Base-by-base conservation (phyloP, 345 rosid genomes). In the Brassica juncea region DNA sequence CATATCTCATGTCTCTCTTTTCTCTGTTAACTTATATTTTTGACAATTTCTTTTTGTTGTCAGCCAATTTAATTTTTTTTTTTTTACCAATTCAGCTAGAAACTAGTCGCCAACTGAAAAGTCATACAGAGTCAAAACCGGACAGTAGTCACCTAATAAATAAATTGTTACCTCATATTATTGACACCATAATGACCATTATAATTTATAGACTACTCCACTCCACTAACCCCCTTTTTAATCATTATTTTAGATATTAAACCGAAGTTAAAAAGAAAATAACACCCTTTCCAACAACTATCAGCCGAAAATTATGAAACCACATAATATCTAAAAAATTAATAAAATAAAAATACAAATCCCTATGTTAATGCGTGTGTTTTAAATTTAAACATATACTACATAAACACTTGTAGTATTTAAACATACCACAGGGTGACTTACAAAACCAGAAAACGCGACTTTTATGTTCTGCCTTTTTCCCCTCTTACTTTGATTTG, bases 391-490 rank as follows among this genome's bases (percentile, higher is more conserved):
- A 16, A 63, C 58, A 64, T 27, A 9, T 54, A 47, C 35, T 39
- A 39, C 1, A 5, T 0, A 5, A 55, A 57, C 27, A 55, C 57
- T 52, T n/a, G 21, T 42, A 66, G 19, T 78, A 78, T 72, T 57
- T 78, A 78, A 78, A 44, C 62, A 58, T 19, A 58, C 4, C 2
- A 72, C 74, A 79, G 70, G 65, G 65, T 62, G 30, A 19, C 72
- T 62, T 79, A 39, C 35, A 80, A 61, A 74, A 62, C 67, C 74
- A 74, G 68, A 52, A 34, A 4, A 66, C 42, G 28, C 60, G 11
- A 57, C 69, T 59, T 79, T 47, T 3, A 49, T 52, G 57, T 52
- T 52, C 57, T 52, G 57, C 57, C 57, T 58, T 37, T 47, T 23
- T 47, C 28, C 70, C 25, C 54, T 30, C 37, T 66, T n/a, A 19